These are phyloP conservation scores for Amoebophrya sp. DNA, from an alignment of 169 alveolate genomes.

Conservation along the genomic window DNA sequence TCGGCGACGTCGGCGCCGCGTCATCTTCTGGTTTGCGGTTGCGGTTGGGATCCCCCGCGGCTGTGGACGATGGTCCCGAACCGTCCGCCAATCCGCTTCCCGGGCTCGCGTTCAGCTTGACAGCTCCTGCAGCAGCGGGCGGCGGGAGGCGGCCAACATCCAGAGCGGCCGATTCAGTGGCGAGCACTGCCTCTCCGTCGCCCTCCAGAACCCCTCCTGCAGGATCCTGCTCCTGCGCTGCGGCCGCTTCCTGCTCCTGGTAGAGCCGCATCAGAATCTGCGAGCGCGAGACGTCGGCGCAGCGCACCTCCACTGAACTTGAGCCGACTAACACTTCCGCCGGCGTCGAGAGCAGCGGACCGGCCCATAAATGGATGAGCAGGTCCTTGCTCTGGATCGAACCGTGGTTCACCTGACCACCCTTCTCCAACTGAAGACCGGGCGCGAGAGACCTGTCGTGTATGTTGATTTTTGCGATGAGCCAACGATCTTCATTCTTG, in stretches of 20 bases:
- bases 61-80: neutral
- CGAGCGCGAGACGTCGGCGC: neutral
- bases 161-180: no score
- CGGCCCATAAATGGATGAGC: slow-evolving; percentile 6
- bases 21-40: neutral
- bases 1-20: neutral
- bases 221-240: no score
- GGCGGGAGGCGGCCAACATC: no score
- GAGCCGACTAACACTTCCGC: neutral
- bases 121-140: no score
- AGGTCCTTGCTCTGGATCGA: neutral
- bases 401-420: slow-evolving; percentile 1
- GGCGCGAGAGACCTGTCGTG: neutral
- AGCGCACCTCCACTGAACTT: neutral
- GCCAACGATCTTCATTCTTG: no score
- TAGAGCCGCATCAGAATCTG: neutral
- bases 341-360: neutral
- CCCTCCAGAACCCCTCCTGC: no score
- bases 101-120: no score
- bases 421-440: neutral
- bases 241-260: no score
- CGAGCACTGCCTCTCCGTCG: no score
- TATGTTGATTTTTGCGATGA: no score
- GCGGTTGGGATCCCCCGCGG: neutral
- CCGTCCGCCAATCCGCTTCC: neutral